Conservation (phyloP, 176 grass and related monocot species). For the Otatea glauca region DNA sequence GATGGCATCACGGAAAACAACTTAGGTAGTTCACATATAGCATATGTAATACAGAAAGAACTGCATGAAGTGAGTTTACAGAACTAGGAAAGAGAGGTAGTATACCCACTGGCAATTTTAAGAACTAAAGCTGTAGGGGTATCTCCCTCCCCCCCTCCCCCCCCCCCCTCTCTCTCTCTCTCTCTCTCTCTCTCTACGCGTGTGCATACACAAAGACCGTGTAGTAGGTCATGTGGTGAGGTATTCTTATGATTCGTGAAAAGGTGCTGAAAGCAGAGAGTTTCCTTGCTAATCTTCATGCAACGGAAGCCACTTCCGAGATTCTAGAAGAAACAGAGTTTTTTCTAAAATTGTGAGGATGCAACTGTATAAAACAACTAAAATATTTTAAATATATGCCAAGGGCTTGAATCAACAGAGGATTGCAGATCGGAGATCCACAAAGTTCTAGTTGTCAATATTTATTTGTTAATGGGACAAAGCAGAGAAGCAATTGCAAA, state of each 20-base stretch:
- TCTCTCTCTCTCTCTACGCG: no score
- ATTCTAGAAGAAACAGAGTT: neutral
- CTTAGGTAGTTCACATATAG: conserved; percentile 32
- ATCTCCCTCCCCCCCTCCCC: no score
- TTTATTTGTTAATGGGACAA: conserved; percentile 26
- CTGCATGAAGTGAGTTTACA: neutral
- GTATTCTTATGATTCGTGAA: no score
- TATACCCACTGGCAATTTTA: neutral
- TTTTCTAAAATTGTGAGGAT: conserved; percentile 28
- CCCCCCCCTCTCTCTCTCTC: no score
- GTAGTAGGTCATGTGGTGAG: no score
- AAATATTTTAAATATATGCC: conserved; percentile 4
- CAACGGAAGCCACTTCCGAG: neutral
- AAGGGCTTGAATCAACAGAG: conserved; percentile 18
- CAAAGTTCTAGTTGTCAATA: conserved; percentile 24
- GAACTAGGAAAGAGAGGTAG: conserved; percentile 3
- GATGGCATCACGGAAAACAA: conserved; percentile 24
- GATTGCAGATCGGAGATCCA: conserved; percentile 15
- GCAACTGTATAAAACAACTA: conserved; percentile 20
- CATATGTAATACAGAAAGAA: neutral
- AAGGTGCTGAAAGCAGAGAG: neutral
- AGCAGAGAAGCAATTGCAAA: conserved; percentile 35
- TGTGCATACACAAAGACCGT: no score
- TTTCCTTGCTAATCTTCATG: neutral
- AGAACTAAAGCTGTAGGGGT: neutral